Percentiles rank a stretch among this genome's conserved stretches.
Evolutionary conservation across 2,329 filamentous ascomycete genomes (phyloP).

Genomic region (Alternaria ventricosa): DNA sequence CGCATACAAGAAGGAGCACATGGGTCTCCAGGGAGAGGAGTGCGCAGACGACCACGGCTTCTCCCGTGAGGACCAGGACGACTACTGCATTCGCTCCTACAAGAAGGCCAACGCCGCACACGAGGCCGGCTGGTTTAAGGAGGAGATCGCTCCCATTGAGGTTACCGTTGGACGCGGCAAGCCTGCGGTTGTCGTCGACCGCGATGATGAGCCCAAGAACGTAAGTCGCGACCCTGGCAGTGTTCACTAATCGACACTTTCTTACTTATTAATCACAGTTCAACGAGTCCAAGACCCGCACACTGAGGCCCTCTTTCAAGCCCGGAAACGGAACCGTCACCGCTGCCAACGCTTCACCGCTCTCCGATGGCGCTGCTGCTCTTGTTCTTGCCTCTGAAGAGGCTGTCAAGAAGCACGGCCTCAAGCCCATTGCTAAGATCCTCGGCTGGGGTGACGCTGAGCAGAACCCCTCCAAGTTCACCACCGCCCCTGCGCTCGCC

Average conservation of each 20-base stretch:
- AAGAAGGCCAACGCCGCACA: constrained; percentile 89
- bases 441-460: constrained; percentile 96
- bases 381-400: constrained; percentile 93
- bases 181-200: constrained; percentile 78
- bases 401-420: constrained; percentile 87
- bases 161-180: constrained; percentile 89
- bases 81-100: constrained; percentile 94
- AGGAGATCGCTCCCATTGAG: constrained; percentile 89
- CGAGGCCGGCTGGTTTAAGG: constrained; percentile 78
- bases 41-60: constrained; percentile 85
- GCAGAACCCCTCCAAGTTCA: constrained; percentile 92
- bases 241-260: constrained; percentile 11
- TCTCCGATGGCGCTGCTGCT: constrained; percentile 93
- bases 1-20: constrained; percentile 94
- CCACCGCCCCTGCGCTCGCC: constrained; percentile 87
- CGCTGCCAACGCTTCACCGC: constrained; percentile 92
- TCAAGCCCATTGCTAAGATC: constrained; percentile 95
- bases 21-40: constrained; percentile 92
- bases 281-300: constrained; percentile 59
- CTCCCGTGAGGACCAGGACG: constrained; percentile 85
- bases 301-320: constrained; percentile 76
- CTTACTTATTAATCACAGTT: constrained; percentile 47
- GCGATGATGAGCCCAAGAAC: constrained; percentile 97
- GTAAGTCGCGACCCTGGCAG: constrained; percentile 50
- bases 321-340: constrained; percentile 88